Evolutionary conservation across 331 rosid species (phyloP).

Genomic region (Spiraea crenata): DNA sequence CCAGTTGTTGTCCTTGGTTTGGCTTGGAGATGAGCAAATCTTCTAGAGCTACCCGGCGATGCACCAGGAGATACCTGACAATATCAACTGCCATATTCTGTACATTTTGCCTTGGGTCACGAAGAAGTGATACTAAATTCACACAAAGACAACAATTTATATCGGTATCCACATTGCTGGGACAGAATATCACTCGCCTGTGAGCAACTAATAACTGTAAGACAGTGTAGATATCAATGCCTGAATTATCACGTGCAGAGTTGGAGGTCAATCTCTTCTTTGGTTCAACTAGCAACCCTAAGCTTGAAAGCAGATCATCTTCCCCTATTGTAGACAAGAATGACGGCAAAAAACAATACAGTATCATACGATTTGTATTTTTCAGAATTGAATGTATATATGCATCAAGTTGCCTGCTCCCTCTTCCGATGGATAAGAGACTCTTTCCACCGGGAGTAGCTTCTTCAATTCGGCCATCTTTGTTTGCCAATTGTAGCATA

Average conservation of each 20-base stretch:
- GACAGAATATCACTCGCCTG: slow-evolving; percentile 85
- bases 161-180: slow-evolving; percentile 91
- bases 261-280: slow-evolving; percentile 51
- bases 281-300: slow-evolving; percentile 69
- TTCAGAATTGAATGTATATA: slow-evolving; percentile 89
- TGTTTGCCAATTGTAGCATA: slow-evolving; percentile 95
- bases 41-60: slow-evolving; percentile 84
- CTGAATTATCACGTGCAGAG: slow-evolving; percentile 59
- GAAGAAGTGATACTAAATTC: slow-evolving; percentile 79
- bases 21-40: slow-evolving; percentile 88
- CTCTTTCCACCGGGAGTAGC: slow-evolving; percentile 87
- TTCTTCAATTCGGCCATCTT: slow-evolving; percentile 98
- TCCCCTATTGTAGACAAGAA: slow-evolving; percentile 82
- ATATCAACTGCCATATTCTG: slow-evolving; percentile 83
- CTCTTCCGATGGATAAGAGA: slow-evolving; percentile 85
- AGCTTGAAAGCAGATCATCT: slow-evolving; percentile 66
- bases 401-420: slow-evolving; percentile 93
- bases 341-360: slow-evolving; percentile 89
- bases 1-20: slow-evolving; percentile 82
- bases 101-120: slow-evolving; percentile 71
- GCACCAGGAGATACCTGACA: slow-evolving; percentile 89
- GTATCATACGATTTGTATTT: slow-evolving; percentile 84
- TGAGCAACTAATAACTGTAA: slow-evolving; percentile 90
- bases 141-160: slow-evolving; percentile 92
- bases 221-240: slow-evolving; percentile 74